Evolutionary conservation across 257 asterid genomes (phyloP), one percentile per base, ranked within the genome.

Genomic region (Lithospermum erythrorhizon): DNA sequence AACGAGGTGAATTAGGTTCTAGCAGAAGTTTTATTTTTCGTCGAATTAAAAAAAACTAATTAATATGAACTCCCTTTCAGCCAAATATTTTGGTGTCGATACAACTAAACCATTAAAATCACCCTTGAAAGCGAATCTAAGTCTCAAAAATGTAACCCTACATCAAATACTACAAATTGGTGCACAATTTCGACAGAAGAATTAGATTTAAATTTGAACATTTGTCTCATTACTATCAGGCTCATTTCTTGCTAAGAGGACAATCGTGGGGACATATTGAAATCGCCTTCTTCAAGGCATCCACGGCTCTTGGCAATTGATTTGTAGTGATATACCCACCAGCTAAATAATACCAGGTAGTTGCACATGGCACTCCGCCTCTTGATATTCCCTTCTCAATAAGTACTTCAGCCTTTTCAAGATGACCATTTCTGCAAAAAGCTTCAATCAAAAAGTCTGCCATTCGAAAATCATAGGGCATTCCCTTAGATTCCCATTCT

Each of bases 321-420:
- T 70, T 69, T 41, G 70, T 68, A 47, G 61, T 55, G 9, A 82
- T 59, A 70, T 74, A 85, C 18, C 87, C 91, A 55, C 76, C 68
- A 0, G 85, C 84, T 74, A 87, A 37, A 68, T 69, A 74, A 54
- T 80, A 83, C 87, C 96, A 85, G 1, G 87, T 87, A 30, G 30
- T 18, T 22, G 65, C 70, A 11, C 5, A 15, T 16, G 86, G 89
- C 23, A 51, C 56, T 18, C 91, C 83, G 16, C 96, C 94, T 68
- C 67, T 70, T 17, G 73, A 41, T 32, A 60, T 48, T 27, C 74
- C 89, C 64, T 62, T 65, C 21, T 57, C 30, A 17, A 81, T 52
- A 10, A 85, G 59, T 19, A 68, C 77, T 72, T 82, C 87, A 22
- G 91, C 91, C 78, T 74, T 79, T 61, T 63, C 79, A 70, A 79